A percentile compares a stretch with the other conserved stretches of the same genome.
Conservation (phyloP, 768 basidiomycete genomes). For the Favolaschia claudopus region DNA sequence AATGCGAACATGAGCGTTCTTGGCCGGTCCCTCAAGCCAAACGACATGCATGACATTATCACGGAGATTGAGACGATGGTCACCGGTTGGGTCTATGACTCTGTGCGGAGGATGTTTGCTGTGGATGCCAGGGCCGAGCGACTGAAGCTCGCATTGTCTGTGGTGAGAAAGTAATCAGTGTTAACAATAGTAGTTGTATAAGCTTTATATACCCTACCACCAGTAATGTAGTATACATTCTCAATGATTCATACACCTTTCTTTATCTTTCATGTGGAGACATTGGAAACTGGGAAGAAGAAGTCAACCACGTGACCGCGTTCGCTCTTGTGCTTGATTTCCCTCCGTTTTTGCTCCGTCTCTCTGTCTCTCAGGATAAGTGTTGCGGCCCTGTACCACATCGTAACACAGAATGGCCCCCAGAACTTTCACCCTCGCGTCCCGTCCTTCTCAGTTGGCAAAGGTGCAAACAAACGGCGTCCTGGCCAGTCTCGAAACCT, state of each 20-base stretch:
- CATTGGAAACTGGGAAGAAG: too few relatives aligned
- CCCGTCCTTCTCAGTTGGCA: constrained; percentile 86
- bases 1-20: constrained; percentile 24
- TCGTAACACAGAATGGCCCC: constrained; percentile 28
- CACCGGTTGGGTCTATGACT: constrained; percentile 21
- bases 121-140: too few relatives aligned
- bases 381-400: too few relatives aligned
- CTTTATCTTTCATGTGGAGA: too few relatives aligned
- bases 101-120: constrained; percentile 8
- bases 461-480: constrained; percentile 88
- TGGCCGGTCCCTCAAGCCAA: constrained; percentile 19
- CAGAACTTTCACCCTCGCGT: constrained; percentile 76
- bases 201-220: neutral
- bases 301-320: neutral
- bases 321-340: neutral
- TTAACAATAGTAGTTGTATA: too few relatives aligned
- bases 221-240: too few relatives aligned
- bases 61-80: constrained; percentile 19
- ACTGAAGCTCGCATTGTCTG: too few relatives aligned
- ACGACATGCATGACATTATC: constrained; percentile 21
- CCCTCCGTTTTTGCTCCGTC: too few relatives aligned
- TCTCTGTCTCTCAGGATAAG: too few relatives aligned
- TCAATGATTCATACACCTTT: too few relatives aligned
- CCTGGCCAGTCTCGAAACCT: constrained; percentile 61
- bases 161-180: too few relatives aligned